phyloP scores from a whole-genome alignment of 1,284 basidiomycete species.

The Rhizopogon parksii region DNA sequence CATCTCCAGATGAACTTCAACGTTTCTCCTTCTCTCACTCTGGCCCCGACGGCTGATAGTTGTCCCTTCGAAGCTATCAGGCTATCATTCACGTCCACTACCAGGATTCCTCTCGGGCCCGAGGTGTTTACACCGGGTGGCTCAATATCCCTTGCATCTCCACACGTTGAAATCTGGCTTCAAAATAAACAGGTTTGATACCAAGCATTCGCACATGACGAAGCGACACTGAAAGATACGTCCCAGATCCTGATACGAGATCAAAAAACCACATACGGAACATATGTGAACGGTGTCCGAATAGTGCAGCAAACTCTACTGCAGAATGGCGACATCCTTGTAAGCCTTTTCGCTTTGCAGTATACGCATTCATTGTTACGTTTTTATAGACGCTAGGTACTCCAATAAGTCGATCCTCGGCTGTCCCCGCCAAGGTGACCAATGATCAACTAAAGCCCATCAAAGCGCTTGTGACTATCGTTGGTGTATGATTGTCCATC shows the following conservation, averaged over 20 bases:
- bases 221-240: not conserved
- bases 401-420: constrained; percentile 30
- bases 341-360: constrained; percentile 19
- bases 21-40: constrained; percentile 22
- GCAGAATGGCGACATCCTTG: constrained; percentile 36
- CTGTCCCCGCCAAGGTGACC: constrained; percentile 30
- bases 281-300: constrained; percentile 36
- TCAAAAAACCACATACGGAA: constrained; percentile 37
- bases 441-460: constrained; percentile 39
- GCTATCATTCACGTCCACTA: constrained; percentile 27
- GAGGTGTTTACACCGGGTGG: constrained; percentile 25
- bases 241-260: constrained; percentile 38
- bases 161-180: constrained; percentile 39
- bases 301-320: constrained; percentile 31
- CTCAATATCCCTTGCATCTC: constrained; percentile 32
- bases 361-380: constrained; percentile 6
- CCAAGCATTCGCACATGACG: constrained; percentile 4
- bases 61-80: constrained; percentile 39
- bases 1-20: constrained; percentile 22
- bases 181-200: constrained; percentile 32
- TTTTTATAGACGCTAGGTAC: constrained; percentile 32
- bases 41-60: constrained; percentile 33
- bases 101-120: constrained; percentile 29
- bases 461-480: constrained; percentile 32
- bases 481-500: constrained; percentile 15